These are phyloP conservation scores for Candida tibetensis DNA, from an alignment of 805 yeast species.

Conservation along the genomic window DNA sequence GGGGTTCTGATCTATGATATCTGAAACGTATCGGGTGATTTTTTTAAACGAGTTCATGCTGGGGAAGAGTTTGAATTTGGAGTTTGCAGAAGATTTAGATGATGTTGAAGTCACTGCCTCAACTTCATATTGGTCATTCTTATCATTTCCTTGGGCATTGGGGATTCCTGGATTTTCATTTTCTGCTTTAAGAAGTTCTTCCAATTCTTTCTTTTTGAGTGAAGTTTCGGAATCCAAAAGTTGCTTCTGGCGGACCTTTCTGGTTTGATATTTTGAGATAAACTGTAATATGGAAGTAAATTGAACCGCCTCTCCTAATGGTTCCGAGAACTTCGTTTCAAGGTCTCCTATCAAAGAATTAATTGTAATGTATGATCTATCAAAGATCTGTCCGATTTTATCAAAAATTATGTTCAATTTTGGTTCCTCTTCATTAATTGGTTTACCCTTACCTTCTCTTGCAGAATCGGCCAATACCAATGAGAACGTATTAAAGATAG, in stretches of 20 bases:
- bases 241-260: constrained; percentile 32
- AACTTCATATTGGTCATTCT: constrained; percentile 21
- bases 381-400: constrained; percentile 82
- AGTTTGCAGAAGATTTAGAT: constrained; percentile 6
- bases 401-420: constrained; percentile 51
- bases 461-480: constrained; percentile 40
- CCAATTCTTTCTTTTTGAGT: constrained; percentile 31
- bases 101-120: constrained; percentile 5
- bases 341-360: constrained; percentile 51
- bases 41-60: constrained; percentile 46
- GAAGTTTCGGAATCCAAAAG: constrained; percentile 31
- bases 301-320: constrained; percentile 69
- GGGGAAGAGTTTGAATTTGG: constrained; percentile 50
- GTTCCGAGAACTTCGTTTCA: constrained; percentile 62
- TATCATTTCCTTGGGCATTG: constrained; percentile 20
- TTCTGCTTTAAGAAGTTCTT: constrained; percentile 29
- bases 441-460: constrained; percentile 17
- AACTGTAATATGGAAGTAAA: constrained; percentile 55
- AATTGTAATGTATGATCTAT: constrained; percentile 56
- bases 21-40: constrained; percentile 51
- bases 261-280: constrained; percentile 56
- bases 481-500: constrained; percentile 52
- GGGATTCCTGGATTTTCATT: constrained; percentile 19
- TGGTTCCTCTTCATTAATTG: constrained; percentile 18
- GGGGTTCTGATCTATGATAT: constrained; percentile 65